Evolutionary conservation across 2,329 filamentous ascomycete genomes (phyloP), one percentile per base, ranked within the genome.

Genomic region (Aspergillus ochraceoroseus): DNA sequence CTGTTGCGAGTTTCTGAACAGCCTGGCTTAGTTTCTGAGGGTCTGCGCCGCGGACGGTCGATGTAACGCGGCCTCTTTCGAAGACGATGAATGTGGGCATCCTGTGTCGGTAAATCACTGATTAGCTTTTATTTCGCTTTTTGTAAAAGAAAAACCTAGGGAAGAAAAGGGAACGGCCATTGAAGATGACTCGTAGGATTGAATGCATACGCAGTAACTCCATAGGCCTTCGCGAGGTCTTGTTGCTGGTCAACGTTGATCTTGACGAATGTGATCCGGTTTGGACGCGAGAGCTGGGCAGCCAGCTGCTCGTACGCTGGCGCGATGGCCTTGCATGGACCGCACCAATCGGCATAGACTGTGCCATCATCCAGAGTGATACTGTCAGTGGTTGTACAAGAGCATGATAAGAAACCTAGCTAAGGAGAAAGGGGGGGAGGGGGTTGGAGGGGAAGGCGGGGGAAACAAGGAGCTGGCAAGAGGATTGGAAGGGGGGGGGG

Each of bases 61-160:
- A 76, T 32, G 79, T 75, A 41, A 80, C 70, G 48, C 79, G 73
- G 53, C 81, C 83, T 58, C 83, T 76, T 55, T 83, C 83, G 71
- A 87, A 94, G 56, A 95, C 76, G 58, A 96, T 77, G 65, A 96
- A 95, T n/a, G 89, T 94, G 6, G 92, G 92, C 60, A 90, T 89
- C 49, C 75, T 77, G 30, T 6, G 30, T 6, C 12, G 4, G 13
- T 2, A 8, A 9, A 23, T 18, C 3, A 13, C 5, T 23, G 17
- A n/a, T 41, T 30, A 41, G 19, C 38, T 8, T 13, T 3, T 18
- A 2, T 19, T 9, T 15, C 8, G 30, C 18, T 15, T 6, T 35
- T 31, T 30, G 5, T 15, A 23, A 7, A 9, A 5, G 20, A 22
- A 22, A 9, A 22, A 5, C 20, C 9, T 11, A 7, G 15, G 9